phyloP scores from a whole-genome alignment of 139 green algal species.

The Picochlorum costavermella region DNA sequence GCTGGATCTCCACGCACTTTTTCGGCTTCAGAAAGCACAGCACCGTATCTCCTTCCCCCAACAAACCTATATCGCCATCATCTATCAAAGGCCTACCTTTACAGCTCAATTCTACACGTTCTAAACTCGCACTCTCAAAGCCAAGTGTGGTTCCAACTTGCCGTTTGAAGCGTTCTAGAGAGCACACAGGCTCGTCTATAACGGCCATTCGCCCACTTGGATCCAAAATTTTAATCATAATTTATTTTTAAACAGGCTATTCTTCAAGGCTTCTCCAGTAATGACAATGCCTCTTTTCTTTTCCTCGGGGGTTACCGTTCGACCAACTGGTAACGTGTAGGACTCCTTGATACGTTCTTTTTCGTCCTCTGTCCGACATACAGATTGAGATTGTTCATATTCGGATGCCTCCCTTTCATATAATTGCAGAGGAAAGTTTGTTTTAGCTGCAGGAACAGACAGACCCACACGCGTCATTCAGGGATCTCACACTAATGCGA shows the following conservation, averaged over 20 bases:
- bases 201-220: not conserved
- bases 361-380: not conserved
- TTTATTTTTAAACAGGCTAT: conserved; percentile 10
- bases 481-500: not conserved
- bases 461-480: not conserved
- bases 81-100: too few relatives aligned
- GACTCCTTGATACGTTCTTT: not conserved
- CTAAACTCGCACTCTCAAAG: too few relatives aligned
- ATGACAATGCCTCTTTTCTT: conserved; percentile 30
- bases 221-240: conserved; percentile 14
- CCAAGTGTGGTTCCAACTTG: too few relatives aligned
- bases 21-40: too few relatives aligned
- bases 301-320: conserved; percentile 16
- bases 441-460: conserved; percentile 39
- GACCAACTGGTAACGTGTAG: conserved; percentile 18
- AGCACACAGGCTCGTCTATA: conserved; percentile 1
- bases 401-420: conserved; percentile 45
- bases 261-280: conserved; percentile 18
- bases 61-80: too few relatives aligned
- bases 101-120: too few relatives aligned
- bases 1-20: too few relatives aligned
- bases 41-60: too few relatives aligned
- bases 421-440: conserved; percentile 54
- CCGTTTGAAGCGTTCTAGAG: not conserved
- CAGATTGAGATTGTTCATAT: conserved; percentile 16